phyloP scores from a whole-genome alignment of 202 grass and related monocot genomes.

The Cymbopogon flexuosus region DNA sequence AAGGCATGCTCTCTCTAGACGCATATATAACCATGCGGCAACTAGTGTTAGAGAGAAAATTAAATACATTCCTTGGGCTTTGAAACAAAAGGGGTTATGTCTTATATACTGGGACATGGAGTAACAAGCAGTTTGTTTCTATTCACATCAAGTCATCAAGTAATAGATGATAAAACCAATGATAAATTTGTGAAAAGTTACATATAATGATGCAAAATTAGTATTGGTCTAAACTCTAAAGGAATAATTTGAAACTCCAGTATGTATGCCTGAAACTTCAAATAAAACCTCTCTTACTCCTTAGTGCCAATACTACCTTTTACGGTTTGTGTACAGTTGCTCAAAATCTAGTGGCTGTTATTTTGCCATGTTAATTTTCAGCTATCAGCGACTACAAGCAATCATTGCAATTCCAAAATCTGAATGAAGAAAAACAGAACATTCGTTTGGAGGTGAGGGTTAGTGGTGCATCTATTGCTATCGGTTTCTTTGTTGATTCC shows the following conservation, averaged over 20 bases:
- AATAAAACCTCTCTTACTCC: background rate
- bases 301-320: background rate
- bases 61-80: too few species aligned
- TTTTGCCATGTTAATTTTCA: constrained; percentile 25
- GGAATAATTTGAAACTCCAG: background rate
- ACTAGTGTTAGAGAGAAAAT: too few species aligned
- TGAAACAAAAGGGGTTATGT: too few species aligned
- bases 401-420: constrained; percentile 89
- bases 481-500: constrained; percentile 7
- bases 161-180: background rate
- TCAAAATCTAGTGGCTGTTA: background rate
- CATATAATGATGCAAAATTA: background rate
- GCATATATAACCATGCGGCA: too few species aligned
- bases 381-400: constrained; percentile 87
- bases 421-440: constrained; percentile 95
- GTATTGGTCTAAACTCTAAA: background rate
- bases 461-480: background rate
- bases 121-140: background rate
- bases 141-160: background rate
- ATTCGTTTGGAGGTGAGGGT: constrained; percentile 74
- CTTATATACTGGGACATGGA: too few species aligned
- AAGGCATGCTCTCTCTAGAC: too few species aligned
- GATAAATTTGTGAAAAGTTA: background rate
- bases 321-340: background rate
- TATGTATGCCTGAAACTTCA: background rate